Base-by-base conservation (phyloP, 371 early-diverging fungal genomes). In the Mucor lusitanicus region DNA sequence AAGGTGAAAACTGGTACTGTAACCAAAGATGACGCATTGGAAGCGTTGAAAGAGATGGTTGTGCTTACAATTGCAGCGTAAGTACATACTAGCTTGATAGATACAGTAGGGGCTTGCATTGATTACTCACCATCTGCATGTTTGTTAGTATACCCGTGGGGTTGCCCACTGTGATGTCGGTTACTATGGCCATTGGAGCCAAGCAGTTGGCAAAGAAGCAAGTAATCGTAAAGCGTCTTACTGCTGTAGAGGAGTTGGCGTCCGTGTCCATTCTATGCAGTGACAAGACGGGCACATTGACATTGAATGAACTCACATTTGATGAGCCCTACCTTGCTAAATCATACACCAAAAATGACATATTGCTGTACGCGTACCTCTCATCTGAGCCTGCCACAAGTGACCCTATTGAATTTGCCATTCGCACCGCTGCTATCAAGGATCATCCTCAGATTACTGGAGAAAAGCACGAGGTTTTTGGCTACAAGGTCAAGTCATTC, bases 271-370 rank as follows among this genome's bases (percentile, higher is more conserved):
- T 95, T 40, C 89, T 98, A 54, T 97, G 97, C 81, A 94, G 95
- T 1, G 98, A 98, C 84, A 98, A 92, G 85, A 98, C 99, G 1
- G 99, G 99, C 33, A 98, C 99, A 23, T 81, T 98, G 59, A 98
- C 98, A 11, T 83, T 88, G 61, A 94, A 94, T 88, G 89, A 94
- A 80, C 87, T 97, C 58, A 88, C 94, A 13, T 95, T 96, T 76
- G 94, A 93, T 60, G 90, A 92, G 64, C 97, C 97, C 30, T 96
- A 89, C 83, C 84, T 96, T 35, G 69, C 88, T 72, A 82, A 83
- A 44, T 76, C 83, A 21, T 94, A 88, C 70, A 85, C 87, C 40
- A 86, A 90, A 35, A 87, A 94, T 57, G 96, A 97, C 59, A 86
- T 97, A n/a, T 85, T 97, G 8, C 71, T 95, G 25, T 88, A 89